Evolutionary conservation across 495 filamentous ascomycete species (phyloP).

Genomic region (Podospora appendiculata): DNA sequence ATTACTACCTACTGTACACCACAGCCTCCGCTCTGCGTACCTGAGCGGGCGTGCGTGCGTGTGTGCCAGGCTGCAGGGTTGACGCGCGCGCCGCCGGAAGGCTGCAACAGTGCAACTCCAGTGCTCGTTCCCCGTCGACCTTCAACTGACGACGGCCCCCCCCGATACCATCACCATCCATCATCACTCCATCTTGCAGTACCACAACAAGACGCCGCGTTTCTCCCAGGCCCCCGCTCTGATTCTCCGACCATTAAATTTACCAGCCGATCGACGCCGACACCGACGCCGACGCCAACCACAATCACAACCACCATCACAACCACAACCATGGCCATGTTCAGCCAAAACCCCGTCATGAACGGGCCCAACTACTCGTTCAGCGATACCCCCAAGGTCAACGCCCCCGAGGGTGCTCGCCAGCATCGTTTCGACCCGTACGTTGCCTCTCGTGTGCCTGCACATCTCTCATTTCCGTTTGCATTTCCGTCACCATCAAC

Average conservation of each 20-base stretch:
- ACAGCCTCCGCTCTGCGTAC: too few relatives aligned
- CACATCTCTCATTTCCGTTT: constrained; percentile 94
- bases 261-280: too few relatives aligned
- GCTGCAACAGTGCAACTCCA: neutral
- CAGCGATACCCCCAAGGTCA: constrained; percentile 39
- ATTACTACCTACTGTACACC: too few relatives aligned
- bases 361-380: constrained; percentile 55
- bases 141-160: neutral
- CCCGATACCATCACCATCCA: neutral
- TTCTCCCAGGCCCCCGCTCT: too few relatives aligned
- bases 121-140: neutral
- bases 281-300: too few relatives aligned
- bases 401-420: constrained; percentile 37
- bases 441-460: constrained; percentile 32
- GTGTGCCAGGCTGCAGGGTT: constrained; percentile 45
- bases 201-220: too few relatives aligned
- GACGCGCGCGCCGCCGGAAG: constrained; percentile 27
- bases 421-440: constrained; percentile 95
- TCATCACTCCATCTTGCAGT: neutral
- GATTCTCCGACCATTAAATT: too few relatives aligned
- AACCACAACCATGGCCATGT: constrained; percentile 37
- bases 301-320: too few relatives aligned
- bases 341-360: constrained; percentile 54
- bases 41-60: too few relatives aligned
- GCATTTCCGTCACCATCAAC: constrained; percentile 7